Percentiles rank a stretch among this genome's conserved stretches.
Evolutionary conservation across 345 rosid species (phyloP).

Genomic region (Isatis tinctoria): DNA sequence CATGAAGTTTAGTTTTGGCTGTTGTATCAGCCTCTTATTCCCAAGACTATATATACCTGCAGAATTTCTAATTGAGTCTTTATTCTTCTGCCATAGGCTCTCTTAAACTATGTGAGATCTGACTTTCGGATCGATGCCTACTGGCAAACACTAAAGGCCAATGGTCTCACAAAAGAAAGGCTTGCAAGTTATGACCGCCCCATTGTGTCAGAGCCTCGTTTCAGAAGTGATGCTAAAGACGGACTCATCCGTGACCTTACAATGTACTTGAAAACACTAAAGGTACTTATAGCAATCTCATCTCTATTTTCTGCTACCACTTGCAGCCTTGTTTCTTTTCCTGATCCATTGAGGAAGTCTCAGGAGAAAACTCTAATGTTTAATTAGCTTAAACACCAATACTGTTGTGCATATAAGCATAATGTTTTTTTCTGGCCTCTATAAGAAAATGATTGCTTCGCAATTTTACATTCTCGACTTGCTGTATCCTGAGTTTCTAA

Average conservation of each 20-base stretch:
- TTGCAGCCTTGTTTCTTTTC: not conserved
- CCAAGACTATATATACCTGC: not conserved
- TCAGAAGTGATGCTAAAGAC: slow-evolving; percentile 69
- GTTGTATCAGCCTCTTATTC: slow-evolving; percentile 1
- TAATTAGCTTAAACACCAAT: not conserved
- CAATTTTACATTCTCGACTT: not conserved
- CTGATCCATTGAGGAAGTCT: not conserved
- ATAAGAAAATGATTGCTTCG: not conserved
- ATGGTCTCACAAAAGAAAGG: slow-evolving; percentile 85
- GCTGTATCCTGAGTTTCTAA: not conserved
- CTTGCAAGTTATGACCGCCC: slow-evolving; percentile 93
- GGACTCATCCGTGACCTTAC: slow-evolving; percentile 87
- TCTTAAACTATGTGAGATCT: slow-evolving; percentile 69
- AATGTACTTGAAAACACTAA: slow-evolving; percentile 88
- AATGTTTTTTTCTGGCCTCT: not conserved
- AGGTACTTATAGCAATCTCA: slow-evolving; percentile 41
- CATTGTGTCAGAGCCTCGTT: slow-evolving; percentile 80
- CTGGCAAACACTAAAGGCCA: slow-evolving; percentile 88
- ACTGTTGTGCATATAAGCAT: not conserved
- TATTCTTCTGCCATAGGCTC: slow-evolving; percentile 55
- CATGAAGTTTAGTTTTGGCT: slow-evolving; percentile 3
- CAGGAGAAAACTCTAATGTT: not conserved
- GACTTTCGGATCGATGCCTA: slow-evolving; percentile 70
- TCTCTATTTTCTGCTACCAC: not conserved
- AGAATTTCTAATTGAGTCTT: slow-evolving; percentile 21